Evolutionary conservation across 2,329 filamentous ascomycete species (phyloP).

Genomic region (Penicillium sp.): DNA sequence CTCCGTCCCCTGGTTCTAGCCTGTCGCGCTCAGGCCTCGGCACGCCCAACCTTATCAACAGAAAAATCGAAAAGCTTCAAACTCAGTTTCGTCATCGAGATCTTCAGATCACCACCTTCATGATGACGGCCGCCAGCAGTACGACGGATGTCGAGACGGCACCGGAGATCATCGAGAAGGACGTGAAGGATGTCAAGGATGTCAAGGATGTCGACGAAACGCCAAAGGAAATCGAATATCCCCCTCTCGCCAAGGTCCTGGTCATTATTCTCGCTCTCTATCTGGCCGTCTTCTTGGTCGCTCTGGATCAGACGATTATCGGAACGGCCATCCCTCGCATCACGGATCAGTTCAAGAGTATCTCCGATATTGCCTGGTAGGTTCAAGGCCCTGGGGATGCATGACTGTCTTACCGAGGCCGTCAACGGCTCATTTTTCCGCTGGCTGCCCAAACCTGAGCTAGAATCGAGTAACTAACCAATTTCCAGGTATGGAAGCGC

Average conservation of each 20-base stretch:
- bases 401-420: no score
- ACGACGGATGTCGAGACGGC: conserved; percentile 1
- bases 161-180: background rate
- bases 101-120: background rate
- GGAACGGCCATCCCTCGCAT: conserved; percentile 16
- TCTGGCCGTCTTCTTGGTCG: conserved; percentile 29
- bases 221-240: conserved; percentile 17
- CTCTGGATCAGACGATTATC: conserved; percentile 25
- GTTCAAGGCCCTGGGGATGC: no score
- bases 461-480: no score
- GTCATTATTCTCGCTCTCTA: conserved; percentile 27
- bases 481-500: conserved; percentile 14
- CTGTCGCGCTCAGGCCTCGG: background rate
- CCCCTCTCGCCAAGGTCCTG: conserved; percentile 19
- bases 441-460: no score
- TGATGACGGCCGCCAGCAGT: conserved; percentile 5
- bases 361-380: conserved; percentile 18
- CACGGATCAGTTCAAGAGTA: conserved; percentile 21
- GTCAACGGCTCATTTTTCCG: no score
- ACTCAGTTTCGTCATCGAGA: background rate
- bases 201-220: background rate
- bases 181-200: background rate
- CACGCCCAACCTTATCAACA: background rate
- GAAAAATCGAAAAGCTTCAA: background rate
- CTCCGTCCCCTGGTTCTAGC: background rate